phyloP scores from a whole-genome alignment of 768 basidiomycete genomes.

The Strobilomyces dryophilus region DNA sequence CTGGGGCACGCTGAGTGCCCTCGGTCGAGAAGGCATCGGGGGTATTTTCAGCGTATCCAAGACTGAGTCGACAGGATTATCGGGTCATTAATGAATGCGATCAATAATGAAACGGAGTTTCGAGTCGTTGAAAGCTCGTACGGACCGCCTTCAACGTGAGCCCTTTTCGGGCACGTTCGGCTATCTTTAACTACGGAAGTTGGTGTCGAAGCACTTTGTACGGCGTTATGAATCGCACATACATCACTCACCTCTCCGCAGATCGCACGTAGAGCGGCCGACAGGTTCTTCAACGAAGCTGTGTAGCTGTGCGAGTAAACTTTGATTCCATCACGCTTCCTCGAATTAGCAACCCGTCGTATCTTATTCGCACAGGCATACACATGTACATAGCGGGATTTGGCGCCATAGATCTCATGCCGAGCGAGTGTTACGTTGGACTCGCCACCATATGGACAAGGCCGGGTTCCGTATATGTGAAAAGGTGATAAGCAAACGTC shows the following conservation, averaged over 20 bases:
- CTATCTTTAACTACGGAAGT: conserved; percentile 24
- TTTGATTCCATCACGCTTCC: conserved; percentile 9
- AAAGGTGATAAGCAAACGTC: conserved; percentile 1
- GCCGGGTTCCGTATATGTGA: conserved; percentile 8
- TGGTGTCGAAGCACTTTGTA: conserved; percentile 12
- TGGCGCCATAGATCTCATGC: conserved; percentile 1
- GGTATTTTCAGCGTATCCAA: conserved; percentile 61
- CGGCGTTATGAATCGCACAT: conserved; percentile 9
- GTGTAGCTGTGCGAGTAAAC: conserved; percentile 17
- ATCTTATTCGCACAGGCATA: conserved; percentile 8
- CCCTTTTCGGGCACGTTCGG: conserved; percentile 2
- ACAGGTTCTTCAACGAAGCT: conserved; percentile 7
- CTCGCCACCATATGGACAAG: background rate
- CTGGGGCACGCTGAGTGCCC: conserved; percentile 41
- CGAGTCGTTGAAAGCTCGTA: conserved; percentile 2
- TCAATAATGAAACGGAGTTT: conserved; percentile 29
- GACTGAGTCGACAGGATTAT: conserved; percentile 27
- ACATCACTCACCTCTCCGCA: background rate
- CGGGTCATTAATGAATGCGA: conserved; percentile 21
- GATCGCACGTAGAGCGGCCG: conserved; percentile 17
- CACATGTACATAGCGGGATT: conserved; percentile 10
- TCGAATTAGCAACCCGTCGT: conserved; percentile 16
- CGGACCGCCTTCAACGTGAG: background rate
- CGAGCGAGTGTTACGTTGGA: conserved; percentile 13
- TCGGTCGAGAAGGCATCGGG: conserved; percentile 34